Evolutionary conservation across 257 asterid genomes (phyloP).

Genomic region (Echium plantagineum): DNA sequence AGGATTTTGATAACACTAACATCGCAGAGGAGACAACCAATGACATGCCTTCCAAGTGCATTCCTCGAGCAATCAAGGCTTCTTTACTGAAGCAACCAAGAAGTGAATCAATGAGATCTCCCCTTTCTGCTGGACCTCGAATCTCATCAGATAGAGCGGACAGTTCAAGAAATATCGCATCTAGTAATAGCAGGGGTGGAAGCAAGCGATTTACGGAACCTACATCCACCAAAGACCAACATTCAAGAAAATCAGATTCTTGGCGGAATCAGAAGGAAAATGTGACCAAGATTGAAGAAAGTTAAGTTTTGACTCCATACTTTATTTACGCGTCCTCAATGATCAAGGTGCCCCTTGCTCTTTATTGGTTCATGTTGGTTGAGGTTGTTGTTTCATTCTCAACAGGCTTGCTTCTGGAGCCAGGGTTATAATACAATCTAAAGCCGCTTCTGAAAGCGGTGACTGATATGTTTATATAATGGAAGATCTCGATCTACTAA

Average conservation of each 20-base stretch:
- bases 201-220: background rate
- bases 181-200: conserved; percentile 16
- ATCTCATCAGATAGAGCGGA: conserved; percentile 64
- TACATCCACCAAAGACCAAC: conserved; percentile 12
- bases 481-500: too few relatives aligned
- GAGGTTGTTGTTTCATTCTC: conserved; percentile 18
- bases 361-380: conserved; percentile 24
- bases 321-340: background rate
- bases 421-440: conserved; percentile 77
- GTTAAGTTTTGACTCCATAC: conserved; percentile 40
- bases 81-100: conserved; percentile 68
- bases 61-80: conserved; percentile 70
- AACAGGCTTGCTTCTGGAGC: conserved; percentile 99
- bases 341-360: background rate
- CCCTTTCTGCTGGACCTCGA: conserved; percentile 75
- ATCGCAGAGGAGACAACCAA: conserved; percentile 35
- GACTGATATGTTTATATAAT: background rate
- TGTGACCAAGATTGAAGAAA: conserved; percentile 82
- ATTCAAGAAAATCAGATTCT: conserved; percentile 29
- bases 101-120: conserved; percentile 87
- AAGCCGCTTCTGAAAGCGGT: conserved; percentile 26
- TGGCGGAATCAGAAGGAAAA: conserved; percentile 35
- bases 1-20: conserved; percentile 30
- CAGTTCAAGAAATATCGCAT: conserved; percentile 44
- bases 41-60: conserved; percentile 56